Evolutionary conservation across 1,284 basidiomycete genomes (phyloP).

Genomic region (Megacollybia platyphylla): DNA sequence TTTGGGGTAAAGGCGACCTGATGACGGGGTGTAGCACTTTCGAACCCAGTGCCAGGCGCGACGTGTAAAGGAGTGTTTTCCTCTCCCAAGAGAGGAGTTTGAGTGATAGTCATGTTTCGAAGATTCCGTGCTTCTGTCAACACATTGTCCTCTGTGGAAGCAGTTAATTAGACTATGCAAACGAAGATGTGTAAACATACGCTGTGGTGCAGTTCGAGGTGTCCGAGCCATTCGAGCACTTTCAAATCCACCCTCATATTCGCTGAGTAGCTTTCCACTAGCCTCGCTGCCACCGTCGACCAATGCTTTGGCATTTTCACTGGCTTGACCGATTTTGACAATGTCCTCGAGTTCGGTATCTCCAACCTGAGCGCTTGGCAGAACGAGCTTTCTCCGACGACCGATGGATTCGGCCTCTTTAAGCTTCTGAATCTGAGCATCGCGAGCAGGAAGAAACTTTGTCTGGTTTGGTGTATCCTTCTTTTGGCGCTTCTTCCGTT

Average conservation of each 20-base stretch:
- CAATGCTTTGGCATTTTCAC: slow-evolving; percentile 78
- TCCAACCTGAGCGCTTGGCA: slow-evolving; percentile 91
- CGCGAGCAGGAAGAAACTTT: slow-evolving; percentile 86
- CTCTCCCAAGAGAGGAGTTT: slow-evolving; percentile 93
- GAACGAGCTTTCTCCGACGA: slow-evolving; percentile 72
- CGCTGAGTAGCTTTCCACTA: slow-evolving; percentile 77
- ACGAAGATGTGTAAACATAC: slow-evolving; percentile 36
- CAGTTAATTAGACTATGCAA: slow-evolving; percentile 7
- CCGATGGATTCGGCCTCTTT: slow-evolving; percentile 96
- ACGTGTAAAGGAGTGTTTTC: slow-evolving; percentile 89
- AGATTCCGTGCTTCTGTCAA: slow-evolving; percentile 93
- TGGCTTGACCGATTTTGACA: slow-evolving; percentile 93
- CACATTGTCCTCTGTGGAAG: slow-evolving; percentile 70
- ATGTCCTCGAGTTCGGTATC: slow-evolving; percentile 95
- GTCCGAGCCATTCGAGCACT: slow-evolving; percentile 85
- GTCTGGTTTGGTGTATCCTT: slow-evolving; percentile 72
- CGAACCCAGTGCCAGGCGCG: slow-evolving; percentile 80
- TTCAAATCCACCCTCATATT: slow-evolving; percentile 78
- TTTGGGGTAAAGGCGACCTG: slow-evolving; percentile 88
- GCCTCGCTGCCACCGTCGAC: slow-evolving; percentile 76
- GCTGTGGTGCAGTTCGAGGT: slow-evolving; percentile 82
- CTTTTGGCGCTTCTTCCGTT: slow-evolving; percentile 76
- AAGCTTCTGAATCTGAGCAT: slow-evolving; percentile 93
- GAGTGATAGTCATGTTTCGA: slow-evolving; percentile 81
- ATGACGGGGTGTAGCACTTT: slow-evolving; percentile 84